A percentile compares a stretch with the other conserved stretches of the same genome.
These are phyloP conservation scores for Aspergillus hiratsukae DNA, from an alignment of 2,329 filamentous ascomycete species.

Conservation along the genomic window DNA sequence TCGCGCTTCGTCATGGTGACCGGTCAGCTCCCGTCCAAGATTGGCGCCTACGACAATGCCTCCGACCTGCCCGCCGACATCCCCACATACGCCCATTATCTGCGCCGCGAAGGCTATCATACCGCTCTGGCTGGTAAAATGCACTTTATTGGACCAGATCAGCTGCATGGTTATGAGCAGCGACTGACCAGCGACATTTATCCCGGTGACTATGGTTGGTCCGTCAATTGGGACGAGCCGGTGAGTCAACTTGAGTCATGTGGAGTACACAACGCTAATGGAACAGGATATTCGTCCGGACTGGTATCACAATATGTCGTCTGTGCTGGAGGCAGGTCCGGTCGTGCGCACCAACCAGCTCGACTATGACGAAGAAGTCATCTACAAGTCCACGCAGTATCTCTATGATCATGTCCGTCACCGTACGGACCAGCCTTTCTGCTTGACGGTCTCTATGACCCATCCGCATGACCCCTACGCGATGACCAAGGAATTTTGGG, in stretches of 20 bases:
- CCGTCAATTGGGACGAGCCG: conserved; percentile 91
- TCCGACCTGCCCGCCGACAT: conserved; percentile 76
- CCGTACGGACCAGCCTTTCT: conserved; percentile 73
- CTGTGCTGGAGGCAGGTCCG: conserved; percentile 81
- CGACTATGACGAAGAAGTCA: conserved; percentile 93
- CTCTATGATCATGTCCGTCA: conserved; percentile 87
- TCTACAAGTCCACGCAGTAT: conserved; percentile 86
- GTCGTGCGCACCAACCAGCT: conserved; percentile 92
- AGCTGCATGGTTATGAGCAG: conserved; percentile 90
- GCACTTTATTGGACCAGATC: conserved; percentile 88
- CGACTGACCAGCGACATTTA: conserved; percentile 94
- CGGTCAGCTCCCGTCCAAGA: conserved; percentile 84
- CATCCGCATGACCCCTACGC: conserved; percentile 95
- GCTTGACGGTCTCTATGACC: conserved; percentile 85
- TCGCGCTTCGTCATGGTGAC: conserved; percentile 94
- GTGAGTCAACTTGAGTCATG: conserved; percentile 30
- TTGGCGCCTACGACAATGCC: conserved; percentile 88
- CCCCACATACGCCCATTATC: conserved; percentile 88
- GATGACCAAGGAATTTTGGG: conserved; percentile 91
- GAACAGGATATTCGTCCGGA: conserved; percentile 60
- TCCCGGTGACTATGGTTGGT: conserved; percentile 90
- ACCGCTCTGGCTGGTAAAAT: conserved; percentile 92
- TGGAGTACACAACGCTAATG: background rate
- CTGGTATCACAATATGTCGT: conserved; percentile 96
- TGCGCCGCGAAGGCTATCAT: conserved; percentile 80